phyloP scores from a whole-genome alignment of 768 basidiomycete genomes.

The Tylopilus subfusipes region DNA sequence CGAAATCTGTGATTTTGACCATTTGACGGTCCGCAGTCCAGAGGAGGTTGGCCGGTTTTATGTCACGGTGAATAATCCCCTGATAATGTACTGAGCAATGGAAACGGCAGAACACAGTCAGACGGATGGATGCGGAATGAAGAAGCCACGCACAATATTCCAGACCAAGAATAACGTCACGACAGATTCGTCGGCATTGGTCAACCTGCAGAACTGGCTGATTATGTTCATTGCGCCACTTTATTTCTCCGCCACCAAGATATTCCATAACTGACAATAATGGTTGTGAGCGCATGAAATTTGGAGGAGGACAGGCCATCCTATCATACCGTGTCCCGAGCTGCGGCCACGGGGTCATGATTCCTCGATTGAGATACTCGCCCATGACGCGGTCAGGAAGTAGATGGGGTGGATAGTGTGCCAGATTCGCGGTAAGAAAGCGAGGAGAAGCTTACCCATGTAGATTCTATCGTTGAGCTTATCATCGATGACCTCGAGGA shows the following conservation, averaged over 20 bases:
- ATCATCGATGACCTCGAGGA: constrained; percentile 96
- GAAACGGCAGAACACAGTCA: background rate
- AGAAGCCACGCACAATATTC: constrained; percentile 76
- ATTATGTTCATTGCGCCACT: constrained; percentile 68
- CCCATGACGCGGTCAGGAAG: constrained; percentile 26
- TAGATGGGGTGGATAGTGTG: constrained; percentile 17
- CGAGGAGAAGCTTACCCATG: constrained; percentile 67
- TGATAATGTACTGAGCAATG: constrained; percentile 81
- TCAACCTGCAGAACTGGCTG: constrained; percentile 77
- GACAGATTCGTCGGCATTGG: constrained; percentile 82
- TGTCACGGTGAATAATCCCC: constrained; percentile 98
- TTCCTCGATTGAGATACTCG: constrained; percentile 30
- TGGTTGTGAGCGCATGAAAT: constrained; percentile 19
- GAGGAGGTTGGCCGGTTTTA: constrained; percentile 96
- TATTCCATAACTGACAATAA: constrained; percentile 82
- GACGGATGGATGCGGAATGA: constrained; percentile 1
- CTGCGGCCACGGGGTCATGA: constrained; percentile 32
- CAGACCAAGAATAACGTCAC: constrained; percentile 90
- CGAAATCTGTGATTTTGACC: constrained; percentile 98
- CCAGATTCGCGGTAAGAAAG: constrained; percentile 12
- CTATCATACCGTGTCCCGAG: constrained; percentile 32
- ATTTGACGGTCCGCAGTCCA: constrained; percentile 81
- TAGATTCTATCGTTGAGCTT: constrained; percentile 83
- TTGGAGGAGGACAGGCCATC: constrained; percentile 11
- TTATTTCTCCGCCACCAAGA: constrained; percentile 91